These are phyloP conservation scores for Colletotrichum liaoningense DNA, from an alignment of 2,329 filamentous ascomycete genomes.

Conservation along the genomic window DNA sequence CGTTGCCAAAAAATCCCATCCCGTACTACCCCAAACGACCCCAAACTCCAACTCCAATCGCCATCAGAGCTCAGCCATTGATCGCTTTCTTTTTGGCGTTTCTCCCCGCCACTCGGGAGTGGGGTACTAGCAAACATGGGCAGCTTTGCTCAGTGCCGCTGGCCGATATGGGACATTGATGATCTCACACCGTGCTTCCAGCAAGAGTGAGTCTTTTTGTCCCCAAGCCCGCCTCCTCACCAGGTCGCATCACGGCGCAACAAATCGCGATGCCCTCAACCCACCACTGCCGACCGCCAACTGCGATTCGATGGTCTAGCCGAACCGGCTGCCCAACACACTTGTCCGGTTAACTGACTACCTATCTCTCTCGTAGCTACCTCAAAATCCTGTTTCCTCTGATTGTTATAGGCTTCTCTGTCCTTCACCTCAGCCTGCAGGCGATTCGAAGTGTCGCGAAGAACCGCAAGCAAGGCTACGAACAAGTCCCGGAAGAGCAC, in stretches of 20 bases:
- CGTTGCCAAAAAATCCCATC: not conserved
- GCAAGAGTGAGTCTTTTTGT: slow-evolving; percentile 69
- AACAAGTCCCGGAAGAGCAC: slow-evolving; percentile 58
- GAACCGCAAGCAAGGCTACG: slow-evolving; percentile 67
- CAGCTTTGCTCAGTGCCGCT: slow-evolving; percentile 63
- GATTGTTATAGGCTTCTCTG: slow-evolving; percentile 75
- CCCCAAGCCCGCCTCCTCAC: slow-evolving; percentile 3
- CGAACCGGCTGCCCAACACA: not conserved
- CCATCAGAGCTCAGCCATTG: slow-evolving; percentile 19
- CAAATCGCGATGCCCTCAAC: not conserved
- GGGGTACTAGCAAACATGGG: slow-evolving; percentile 49
- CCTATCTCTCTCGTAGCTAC: slow-evolving; percentile 64
- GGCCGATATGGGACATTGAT: slow-evolving; percentile 72
- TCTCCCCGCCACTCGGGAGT: slow-evolving; percentile 31
- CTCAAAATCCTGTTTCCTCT: slow-evolving; percentile 85
- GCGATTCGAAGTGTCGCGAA: slow-evolving; percentile 63
- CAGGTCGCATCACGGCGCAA: slow-evolving; percentile 8
- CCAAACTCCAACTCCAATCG: not conserved
- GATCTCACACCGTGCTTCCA: slow-evolving; percentile 74
- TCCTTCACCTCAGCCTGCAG: slow-evolving; percentile 73
- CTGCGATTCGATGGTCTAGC: too few relatives aligned
- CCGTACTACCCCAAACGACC: slow-evolving; percentile 26
- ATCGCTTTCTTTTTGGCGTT: slow-evolving; percentile 27
- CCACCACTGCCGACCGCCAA: not conserved
- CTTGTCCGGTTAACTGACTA: not conserved